These are phyloP conservation scores for Triadica sebifera DNA, from an alignment of 345 rosid species.

Conservation along the genomic window DNA sequence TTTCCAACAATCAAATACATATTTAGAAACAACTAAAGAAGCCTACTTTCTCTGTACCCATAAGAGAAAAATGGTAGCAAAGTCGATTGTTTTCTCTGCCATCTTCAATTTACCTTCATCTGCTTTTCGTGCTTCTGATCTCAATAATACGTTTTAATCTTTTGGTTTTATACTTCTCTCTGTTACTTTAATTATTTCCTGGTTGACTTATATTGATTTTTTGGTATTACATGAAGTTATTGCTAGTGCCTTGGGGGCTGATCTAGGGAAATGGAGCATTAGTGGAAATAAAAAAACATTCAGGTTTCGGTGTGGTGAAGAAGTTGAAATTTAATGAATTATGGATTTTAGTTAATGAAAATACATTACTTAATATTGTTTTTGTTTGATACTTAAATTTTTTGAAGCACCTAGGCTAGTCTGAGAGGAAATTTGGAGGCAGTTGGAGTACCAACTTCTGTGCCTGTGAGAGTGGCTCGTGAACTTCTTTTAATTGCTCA, in stretches of 20 bases:
- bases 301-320: conserved; percentile 29
- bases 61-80: conserved; percentile 33
- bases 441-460: conserved; percentile 62
- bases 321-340: no score
- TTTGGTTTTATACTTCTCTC: no score
- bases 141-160: no score
- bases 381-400: no score
- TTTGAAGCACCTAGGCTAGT: conserved; percentile 35
- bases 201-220: not conserved
- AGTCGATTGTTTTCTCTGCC: conserved; percentile 26
- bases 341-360: not conserved
- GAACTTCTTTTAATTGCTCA: conserved; percentile 92
- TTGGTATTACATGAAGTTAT: conserved; percentile 11
- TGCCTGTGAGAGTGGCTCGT: conserved; percentile 80
- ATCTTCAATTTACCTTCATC: conserved; percentile 26
- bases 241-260: conserved; percentile 4
- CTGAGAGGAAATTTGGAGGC: conserved; percentile 39
- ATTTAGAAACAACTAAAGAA: not conserved
- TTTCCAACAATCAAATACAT: no score
- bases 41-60: not conserved
- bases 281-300: conserved; percentile 1
- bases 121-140: no score
- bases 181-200: not conserved
- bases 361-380: not conserved
- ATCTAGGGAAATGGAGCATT: conserved; percentile 15